Conservation (phyloP, 306 rosid genomes). For the Hylodesmum podocarpum region DNA sequence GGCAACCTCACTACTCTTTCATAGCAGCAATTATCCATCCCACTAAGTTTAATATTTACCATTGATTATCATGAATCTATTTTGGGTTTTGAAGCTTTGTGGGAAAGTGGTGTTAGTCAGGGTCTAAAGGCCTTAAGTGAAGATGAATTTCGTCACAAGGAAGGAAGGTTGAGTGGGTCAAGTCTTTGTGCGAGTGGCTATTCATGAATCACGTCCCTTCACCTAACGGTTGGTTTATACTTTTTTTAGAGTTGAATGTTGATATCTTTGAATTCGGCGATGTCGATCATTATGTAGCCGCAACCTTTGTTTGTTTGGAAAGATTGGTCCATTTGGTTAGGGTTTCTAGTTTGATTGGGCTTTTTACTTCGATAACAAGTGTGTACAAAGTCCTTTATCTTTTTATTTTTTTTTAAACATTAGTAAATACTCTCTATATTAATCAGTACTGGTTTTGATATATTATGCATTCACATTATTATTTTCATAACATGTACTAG, state of each 20-base stretch:
- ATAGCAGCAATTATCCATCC: too few species aligned
- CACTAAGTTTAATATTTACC: too few species aligned
- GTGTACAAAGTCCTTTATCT: neutral
- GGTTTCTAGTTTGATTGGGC: neutral
- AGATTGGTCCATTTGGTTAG: neutral
- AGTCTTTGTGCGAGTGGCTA: neutral
- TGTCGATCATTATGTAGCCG: neutral
- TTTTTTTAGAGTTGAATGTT: neutral
- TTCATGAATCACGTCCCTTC: neutral
- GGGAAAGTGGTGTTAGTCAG: too few species aligned
- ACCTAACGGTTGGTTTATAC: neutral
- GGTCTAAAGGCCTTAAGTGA: too few species aligned
- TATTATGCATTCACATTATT: constrained; percentile 1
- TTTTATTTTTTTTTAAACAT: neutral
- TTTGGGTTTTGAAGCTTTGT: too few species aligned
- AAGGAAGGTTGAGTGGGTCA: too few species aligned
- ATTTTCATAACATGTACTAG: neutral
- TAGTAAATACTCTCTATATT: neutral
- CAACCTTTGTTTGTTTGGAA: neutral
- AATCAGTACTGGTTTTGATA: neutral
- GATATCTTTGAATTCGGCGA: neutral
- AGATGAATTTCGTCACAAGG: too few species aligned
- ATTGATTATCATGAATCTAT: too few species aligned
- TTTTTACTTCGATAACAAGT: neutral
- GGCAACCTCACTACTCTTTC: too few species aligned